Conservation (phyloP, 2,329 filamentous ascomycete genomes). For the Lachnum nothofagi region DNA sequence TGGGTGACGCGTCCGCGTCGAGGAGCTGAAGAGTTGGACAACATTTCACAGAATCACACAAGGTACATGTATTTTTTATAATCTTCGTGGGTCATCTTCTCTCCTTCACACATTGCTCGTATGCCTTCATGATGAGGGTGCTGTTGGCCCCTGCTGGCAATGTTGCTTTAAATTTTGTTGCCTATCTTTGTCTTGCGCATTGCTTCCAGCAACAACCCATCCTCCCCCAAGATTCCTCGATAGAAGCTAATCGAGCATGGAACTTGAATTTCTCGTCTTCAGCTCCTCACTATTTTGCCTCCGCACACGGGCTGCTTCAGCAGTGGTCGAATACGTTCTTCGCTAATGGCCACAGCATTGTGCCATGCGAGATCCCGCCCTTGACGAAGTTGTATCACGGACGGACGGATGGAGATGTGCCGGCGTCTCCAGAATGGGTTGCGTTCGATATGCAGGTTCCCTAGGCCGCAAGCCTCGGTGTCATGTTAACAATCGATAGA, state of each 20-base stretch:
- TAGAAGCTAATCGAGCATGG: conserved; percentile 17
- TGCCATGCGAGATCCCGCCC: conserved; percentile 41
- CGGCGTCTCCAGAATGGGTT: conserved; percentile 48
- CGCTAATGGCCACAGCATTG: conserved; percentile 45
- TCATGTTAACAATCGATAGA: conserved; percentile 21
- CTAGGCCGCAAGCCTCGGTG: neutral
- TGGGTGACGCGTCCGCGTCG: too few relatives aligned
- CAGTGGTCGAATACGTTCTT: conserved; percentile 50
- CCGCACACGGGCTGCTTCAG: conserved; percentile 42
- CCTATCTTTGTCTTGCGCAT: neutral
- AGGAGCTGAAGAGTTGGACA: too few relatives aligned
- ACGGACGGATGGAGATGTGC: conserved; percentile 36
- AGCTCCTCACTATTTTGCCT: conserved; percentile 45
- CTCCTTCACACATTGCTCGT: neutral
- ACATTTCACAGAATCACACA: too few relatives aligned
- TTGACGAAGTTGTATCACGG: conserved; percentile 48
- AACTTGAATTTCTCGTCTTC: conserved; percentile 44
- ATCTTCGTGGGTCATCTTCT: neutral
- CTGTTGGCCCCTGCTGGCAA: neutral
- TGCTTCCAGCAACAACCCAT: conserved; percentile 1
- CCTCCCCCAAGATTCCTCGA: neutral
- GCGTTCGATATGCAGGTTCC: conserved; percentile 41
- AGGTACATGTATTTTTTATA: too few relatives aligned
- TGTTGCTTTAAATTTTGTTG: neutral
- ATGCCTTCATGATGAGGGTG: neutral